Conservation (phyloP, 148 eudicot genomes). For the Rhododendron molle region DNA sequence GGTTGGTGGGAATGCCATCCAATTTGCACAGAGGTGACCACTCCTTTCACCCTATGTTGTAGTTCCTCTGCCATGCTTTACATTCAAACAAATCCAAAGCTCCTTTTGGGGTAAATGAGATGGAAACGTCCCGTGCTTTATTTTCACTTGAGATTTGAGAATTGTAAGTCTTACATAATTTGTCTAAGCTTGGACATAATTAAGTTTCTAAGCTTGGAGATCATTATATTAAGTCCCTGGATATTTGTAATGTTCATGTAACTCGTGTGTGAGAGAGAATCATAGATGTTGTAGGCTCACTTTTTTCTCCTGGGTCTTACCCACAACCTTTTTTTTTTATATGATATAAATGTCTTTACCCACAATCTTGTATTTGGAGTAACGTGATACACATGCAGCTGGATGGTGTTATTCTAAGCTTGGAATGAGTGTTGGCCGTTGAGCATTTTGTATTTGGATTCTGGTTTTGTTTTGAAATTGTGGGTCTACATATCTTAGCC, state of each 20-base stretch:
- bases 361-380: not conserved
- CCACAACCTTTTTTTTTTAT: not conserved
- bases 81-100: not conserved
- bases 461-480: not conserved
- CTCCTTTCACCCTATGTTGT: not conserved
- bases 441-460: not conserved
- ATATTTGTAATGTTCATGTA: not conserved
- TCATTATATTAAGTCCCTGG: not conserved
- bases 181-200: not conserved
- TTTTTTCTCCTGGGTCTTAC: not conserved
- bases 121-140: not conserved
- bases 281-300: not conserved
- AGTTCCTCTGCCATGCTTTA: not conserved
- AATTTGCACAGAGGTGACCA: constrained; percentile 64
- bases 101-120: not conserved
- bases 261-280: not conserved
- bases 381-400: not conserved
- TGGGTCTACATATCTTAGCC: not conserved
- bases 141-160: not conserved
- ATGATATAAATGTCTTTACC: no score
- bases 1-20: constrained; percentile 94
- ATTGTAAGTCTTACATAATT: not conserved
- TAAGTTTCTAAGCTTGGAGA: not conserved
- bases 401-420: not conserved
- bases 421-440: not conserved